Evolutionary conservation across 495 filamentous ascomycete species (phyloP), one percentile per base, ranked within the genome.

Genomic region (Hypoxylon trugodes): DNA sequence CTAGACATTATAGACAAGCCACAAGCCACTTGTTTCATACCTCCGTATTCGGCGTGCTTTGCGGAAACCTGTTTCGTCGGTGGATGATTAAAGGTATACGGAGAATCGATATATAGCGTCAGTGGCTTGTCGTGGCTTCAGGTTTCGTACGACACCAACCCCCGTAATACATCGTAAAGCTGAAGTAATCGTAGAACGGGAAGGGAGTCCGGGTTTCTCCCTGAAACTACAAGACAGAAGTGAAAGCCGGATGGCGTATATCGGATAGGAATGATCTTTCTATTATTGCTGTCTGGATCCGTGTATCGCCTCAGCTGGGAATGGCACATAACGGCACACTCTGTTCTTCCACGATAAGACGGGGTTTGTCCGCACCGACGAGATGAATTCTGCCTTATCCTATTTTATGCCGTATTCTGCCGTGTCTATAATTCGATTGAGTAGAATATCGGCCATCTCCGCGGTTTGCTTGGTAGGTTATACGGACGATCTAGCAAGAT

Each of bases 11-110:
- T 9, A 6, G 18, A 26, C 13, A 59, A 45, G 47, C 30, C 46
- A 26, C 13, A 59, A 45, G 47, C 30, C 46, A 52, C 56, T 30
- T 46, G 47, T 52, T 21, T 60, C 38, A 52, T 38, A 10, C 5
- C 36, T 19, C 47, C 21, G 13, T 15, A 4, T 33, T 22, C 45
- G 13, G 45, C 18, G 26, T 10, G 16, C 15, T 6, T n/a, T 3
- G 15, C 21, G 21, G 19, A n/a, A 10, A 28, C n/a, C n/a, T n/a
- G n/a, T n/a, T n/a, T n/a, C n/a, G n/a, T n/a, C n/a, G n/a, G n/a
- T n/a, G 28, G 28, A 30, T 30, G 28, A 10, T 30, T 10, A n/a
- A n/a, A n/a, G n/a, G n/a, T n/a, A n/a, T n/a, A n/a, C n/a, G n/a
- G n/a, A n/a, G n/a, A n/a, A n/a, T n/a, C n/a, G n/a, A n/a, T n/a